Evolutionary conservation across 2,329 filamentous ascomycete genomes (phyloP).

Genomic region (Neonectria sp.): DNA sequence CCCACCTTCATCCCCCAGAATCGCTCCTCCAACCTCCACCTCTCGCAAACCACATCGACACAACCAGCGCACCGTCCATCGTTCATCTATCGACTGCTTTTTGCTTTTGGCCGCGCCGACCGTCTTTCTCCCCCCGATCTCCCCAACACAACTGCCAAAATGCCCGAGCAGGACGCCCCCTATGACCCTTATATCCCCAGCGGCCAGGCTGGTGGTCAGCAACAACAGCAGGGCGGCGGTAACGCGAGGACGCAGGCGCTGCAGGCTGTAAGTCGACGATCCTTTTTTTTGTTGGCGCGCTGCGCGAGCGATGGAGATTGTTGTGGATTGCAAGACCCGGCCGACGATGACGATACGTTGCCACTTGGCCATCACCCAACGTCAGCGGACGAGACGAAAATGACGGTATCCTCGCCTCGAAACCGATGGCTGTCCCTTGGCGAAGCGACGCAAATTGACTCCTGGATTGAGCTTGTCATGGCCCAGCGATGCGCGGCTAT

Average conservation of each 20-base stretch:
- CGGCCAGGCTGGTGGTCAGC: conserved; percentile 66
- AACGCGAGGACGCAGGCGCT: conserved; percentile 75
- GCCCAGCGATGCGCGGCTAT: not conserved
- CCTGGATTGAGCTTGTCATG: not conserved
- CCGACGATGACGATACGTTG: conserved; percentile 29
- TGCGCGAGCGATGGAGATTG: conserved; percentile 34
- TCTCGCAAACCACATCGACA: conserved; percentile 43
- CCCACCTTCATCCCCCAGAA: conserved; percentile 45
- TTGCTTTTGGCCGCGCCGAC: conserved; percentile 29
- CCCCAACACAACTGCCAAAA: conserved; percentile 50
- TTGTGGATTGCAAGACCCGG: conserved; percentile 37
- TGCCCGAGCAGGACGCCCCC: conserved; percentile 73
- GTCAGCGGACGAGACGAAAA: conserved; percentile 17
- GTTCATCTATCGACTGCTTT: conserved; percentile 26
- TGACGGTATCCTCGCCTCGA: conserved; percentile 7
- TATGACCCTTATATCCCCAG: conserved; percentile 93
- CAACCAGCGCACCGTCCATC: conserved; percentile 32
- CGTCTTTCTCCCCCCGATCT: conserved; percentile 16
- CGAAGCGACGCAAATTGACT: conserved; percentile 10
- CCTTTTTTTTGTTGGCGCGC: conserved; percentile 28
- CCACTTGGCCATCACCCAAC: conserved; percentile 29
- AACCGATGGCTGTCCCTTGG: not conserved
- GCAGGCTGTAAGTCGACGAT: conserved; percentile 80
- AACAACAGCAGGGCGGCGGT: conserved; percentile 61
- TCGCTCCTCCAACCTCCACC: conserved; percentile 41